Base-by-base conservation (phyloP, 2,329 filamentous ascomycete genomes). In the Magnaporthiopsis poae region DNA sequence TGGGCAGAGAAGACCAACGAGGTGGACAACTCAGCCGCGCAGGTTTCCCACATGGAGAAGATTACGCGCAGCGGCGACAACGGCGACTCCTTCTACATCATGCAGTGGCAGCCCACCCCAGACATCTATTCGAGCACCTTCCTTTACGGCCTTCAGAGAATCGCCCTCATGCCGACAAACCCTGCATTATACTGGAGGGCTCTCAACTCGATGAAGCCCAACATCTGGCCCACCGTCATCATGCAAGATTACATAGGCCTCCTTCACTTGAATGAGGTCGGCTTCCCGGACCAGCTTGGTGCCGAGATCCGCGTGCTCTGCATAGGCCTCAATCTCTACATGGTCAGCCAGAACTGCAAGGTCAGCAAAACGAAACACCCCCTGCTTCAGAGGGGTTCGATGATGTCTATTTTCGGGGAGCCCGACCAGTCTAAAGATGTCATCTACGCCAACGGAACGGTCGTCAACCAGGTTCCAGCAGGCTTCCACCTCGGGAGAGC, bases 21-120 rank as follows among this genome's bases (percentile, higher is more conserved):
- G 56, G 15, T 60, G 56, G 56, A 60, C 21, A n/a, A 60, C 15
- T 60, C 15, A 21, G 56, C 56, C 56, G 56, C 56, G 11, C 56
- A 60, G 56, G 12, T 60, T 18, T 60, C 56, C 56, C 56, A 60
- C 56, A 60, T n/a, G 15, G 5, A 60, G 15, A 12, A 7, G 2
- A 60, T n/a, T 18, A 33, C 33, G 33, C 33, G 33, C 9, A 59
- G 66, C 65, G 63, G 61, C 65, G 52, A n/a, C 15, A 18, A 12
- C 56, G 12, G 2, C 56, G 56, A 60, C 56, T 7, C 18, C 2
- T 60, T 60, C 56, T 21, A 21, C 56, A 27, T 60, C 15, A 60
- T 60, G 56, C 56, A 60, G 56, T 60, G 56, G 56, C 56, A 60
- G 56, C 2, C 15, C 9, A 60, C 56, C 21, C 56, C 56, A 21